phyloP scores from a whole-genome alignment of 352 stramenopile species.

The Phytophthora pistaciae region DNA sequence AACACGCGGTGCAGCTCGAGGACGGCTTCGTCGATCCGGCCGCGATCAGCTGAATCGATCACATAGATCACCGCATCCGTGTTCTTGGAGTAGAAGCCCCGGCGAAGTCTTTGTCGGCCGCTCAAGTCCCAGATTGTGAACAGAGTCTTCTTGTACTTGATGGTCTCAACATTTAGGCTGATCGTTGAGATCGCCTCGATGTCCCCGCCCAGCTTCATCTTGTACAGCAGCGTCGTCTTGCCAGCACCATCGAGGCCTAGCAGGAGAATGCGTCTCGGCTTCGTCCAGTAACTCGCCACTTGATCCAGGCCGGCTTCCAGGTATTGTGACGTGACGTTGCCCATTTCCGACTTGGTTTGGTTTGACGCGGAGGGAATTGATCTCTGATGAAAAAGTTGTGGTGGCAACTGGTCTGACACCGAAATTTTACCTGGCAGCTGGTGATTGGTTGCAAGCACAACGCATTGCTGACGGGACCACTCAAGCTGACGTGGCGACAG shows the following conservation, averaged over 20 bases:
- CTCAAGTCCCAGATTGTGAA: constrained; percentile 88
- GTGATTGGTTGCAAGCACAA: constrained; percentile 27
- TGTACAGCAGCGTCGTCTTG: constrained; percentile 96
- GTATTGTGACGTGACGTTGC: constrained; percentile 43
- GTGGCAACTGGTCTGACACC: constrained; percentile 13
- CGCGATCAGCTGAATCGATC: constrained; percentile 68
- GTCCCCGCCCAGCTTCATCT: constrained; percentile 74
- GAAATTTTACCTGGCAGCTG: constrained; percentile 31
- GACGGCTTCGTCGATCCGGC: constrained; percentile 56
- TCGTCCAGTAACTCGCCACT: constrained; percentile 45
- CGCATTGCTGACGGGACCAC: not conserved
- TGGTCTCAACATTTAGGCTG: constrained; percentile 82
- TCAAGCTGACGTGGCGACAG: constrained; percentile 14
- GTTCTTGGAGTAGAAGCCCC: constrained; percentile 76
- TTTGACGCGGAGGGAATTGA: not conserved
- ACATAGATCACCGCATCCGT: constrained; percentile 86
- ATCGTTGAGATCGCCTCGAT: constrained; percentile 80
- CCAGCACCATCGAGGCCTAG: constrained; percentile 93
- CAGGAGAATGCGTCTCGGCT: constrained; percentile 76
- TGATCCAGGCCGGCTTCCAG: constrained; percentile 38
- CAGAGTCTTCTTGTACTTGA: constrained; percentile 71
- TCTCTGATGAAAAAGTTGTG: constrained; percentile 12
- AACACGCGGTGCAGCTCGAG: constrained; percentile 55
- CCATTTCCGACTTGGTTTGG: constrained; percentile 27
- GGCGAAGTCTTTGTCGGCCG: constrained; percentile 71